These are phyloP conservation scores for Ligustrum vulgare DNA, from an alignment of 257 asterid species.

Conservation along the genomic window DNA sequence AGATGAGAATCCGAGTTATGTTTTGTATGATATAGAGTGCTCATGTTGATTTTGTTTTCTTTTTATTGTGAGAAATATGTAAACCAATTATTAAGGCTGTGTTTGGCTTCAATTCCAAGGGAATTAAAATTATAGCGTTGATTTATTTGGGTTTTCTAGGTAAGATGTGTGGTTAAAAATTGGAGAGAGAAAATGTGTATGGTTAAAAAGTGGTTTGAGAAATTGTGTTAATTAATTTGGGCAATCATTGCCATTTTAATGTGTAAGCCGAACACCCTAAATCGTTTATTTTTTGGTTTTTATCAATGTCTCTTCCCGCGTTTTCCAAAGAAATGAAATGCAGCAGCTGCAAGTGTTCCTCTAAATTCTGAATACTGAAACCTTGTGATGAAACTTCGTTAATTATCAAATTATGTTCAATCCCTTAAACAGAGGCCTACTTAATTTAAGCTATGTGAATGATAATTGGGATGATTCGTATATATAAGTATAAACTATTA, in stretches of 20 bases:
- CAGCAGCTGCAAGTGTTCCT: background rate
- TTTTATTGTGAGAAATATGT: background rate
- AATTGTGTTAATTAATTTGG: too few relatives aligned
- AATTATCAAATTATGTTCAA: background rate
- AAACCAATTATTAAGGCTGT: background rate
- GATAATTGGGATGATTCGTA: background rate
- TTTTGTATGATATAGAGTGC: background rate
- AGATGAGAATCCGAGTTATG: background rate
- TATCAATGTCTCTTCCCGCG: background rate
- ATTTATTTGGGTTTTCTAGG: too few relatives aligned
- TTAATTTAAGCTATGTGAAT: conserved; percentile 9
- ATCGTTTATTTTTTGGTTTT: background rate
- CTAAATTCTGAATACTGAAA: background rate
- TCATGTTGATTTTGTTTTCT: background rate
- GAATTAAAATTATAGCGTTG: too few relatives aligned
- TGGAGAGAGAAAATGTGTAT: too few relatives aligned
- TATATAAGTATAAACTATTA: background rate
- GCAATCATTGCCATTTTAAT: too few relatives aligned
- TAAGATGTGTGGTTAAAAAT: too few relatives aligned
- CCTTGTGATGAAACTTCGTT: background rate
- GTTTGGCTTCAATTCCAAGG: too few relatives aligned
- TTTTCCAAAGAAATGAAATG: background rate
- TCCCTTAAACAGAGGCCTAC: background rate
- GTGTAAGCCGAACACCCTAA: background rate
- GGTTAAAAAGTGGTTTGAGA: too few relatives aligned